These are phyloP conservation scores for Ceratobasidium papillatum DNA, from an alignment of 1,284 basidiomycete genomes.

Conservation along the genomic window DNA sequence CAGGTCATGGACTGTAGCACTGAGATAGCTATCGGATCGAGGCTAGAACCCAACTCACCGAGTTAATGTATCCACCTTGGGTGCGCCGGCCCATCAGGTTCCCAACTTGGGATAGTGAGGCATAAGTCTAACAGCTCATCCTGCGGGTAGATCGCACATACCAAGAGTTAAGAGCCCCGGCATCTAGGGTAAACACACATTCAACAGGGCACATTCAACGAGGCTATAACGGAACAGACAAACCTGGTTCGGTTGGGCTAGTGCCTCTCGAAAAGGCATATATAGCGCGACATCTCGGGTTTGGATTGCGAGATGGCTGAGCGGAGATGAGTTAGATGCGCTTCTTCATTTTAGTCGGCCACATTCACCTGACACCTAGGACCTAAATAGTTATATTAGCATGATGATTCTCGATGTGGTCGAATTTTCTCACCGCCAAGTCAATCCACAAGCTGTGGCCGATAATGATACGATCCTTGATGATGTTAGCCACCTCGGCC, in stretches of 20 bases:
- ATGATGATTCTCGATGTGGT: not conserved
- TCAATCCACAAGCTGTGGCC: constrained; percentile 24
- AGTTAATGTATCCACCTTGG: constrained; percentile 7
- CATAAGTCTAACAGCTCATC: not conserved
- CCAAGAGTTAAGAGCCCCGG: not conserved
- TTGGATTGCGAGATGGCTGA: not conserved
- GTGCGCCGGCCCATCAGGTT: constrained; percentile 6
- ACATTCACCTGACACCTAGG: constrained; percentile 14
- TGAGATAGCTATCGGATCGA: not conserved
- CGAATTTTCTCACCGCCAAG: constrained; percentile 3
- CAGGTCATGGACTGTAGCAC: not conserved
- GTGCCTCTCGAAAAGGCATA: constrained; percentile 17
- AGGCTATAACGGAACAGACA: not conserved
- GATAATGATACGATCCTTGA: constrained; percentile 10
- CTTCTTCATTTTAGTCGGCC: not conserved
- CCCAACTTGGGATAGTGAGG: constrained; percentile 2
- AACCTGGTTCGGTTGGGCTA: constrained; percentile 15
- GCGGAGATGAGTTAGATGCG: not conserved
- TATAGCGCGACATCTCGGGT: constrained; percentile 27
- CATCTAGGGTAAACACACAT: not conserved
- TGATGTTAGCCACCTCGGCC: not conserved
- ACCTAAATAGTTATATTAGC: constrained; percentile 27
- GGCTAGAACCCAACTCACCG: not conserved
- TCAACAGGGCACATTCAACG: not conserved
- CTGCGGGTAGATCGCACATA: not conserved